Base-by-base conservation (phyloP, 768 basidiomycete species). In the Trametes elegans region DNA sequence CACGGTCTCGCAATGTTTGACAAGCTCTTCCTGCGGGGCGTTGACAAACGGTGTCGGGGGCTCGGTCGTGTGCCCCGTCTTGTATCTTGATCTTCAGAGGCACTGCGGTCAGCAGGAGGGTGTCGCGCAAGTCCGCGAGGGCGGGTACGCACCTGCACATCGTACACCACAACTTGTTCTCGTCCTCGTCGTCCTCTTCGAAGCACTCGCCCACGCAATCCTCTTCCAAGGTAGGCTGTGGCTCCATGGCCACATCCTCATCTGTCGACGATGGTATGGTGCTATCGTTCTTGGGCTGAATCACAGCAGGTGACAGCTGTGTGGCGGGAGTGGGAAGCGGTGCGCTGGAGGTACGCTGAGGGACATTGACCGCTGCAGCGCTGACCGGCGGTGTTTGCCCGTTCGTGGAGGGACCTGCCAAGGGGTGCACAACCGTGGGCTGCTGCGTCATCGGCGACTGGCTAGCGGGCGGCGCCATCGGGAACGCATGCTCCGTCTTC, bases 121-220 rank as follows among this genome's bases (percentile, higher is more conserved):
- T 13, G n/a, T 39, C 46, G 38, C 46, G 41, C 21, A 28, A 5
- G 19, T 5, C 4, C 29, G 18, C 18, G 35, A 27, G 24, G 19
- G 41, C 19, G 9, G 31, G n/a, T 23, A 36, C 83, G 67, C 49
- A 82, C 84, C 69, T 60, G 77, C 84, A 86, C 31, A 82, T 69
- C 44, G 64, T 70, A 53, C 84, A 85, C 36, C 70, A 72, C 32
- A 71, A 61, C 35, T 57, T 55, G 4, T 66, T 69, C 23, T 61
- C 66, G 34, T 66, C 64, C 8, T 65, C 61, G 5, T 70, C 69
- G 13, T 68, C 67, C 13, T 67, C 62, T 45, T 68, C 70, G 44
- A 72, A 74, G 51, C 71, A 68, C 40, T 67, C 46, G 35, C 66
- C 43, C 21, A 82, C 75, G 23, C 83, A 70, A 10, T 73, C 74